phyloP scores from a whole-genome alignment of 2,329 filamentous ascomycete species.

The Penicillium sp. region DNA sequence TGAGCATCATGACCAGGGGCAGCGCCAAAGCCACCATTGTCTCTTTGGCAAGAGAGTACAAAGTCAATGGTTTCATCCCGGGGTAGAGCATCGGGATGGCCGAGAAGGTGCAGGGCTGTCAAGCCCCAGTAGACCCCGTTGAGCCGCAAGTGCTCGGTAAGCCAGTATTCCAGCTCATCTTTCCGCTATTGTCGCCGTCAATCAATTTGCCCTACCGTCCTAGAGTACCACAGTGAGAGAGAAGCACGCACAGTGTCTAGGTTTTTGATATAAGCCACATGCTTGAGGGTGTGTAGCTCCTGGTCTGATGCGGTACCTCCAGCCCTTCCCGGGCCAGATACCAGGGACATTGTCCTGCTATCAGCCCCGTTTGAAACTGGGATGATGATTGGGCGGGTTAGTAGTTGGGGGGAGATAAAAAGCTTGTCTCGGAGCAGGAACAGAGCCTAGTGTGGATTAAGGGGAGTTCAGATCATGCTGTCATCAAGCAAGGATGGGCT shows the following conservation, averaged over 20 bases:
- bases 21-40: constrained; percentile 85
- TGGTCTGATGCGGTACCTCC: constrained; percentile 38
- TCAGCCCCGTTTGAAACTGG: background rate
- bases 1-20: constrained; percentile 93
- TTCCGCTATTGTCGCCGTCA: constrained; percentile 58
- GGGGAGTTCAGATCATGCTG: constrained; percentile 12
- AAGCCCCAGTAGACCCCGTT: constrained; percentile 97
- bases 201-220: constrained; percentile 17
- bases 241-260: constrained; percentile 67
- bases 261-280: constrained; percentile 89
- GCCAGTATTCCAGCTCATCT: constrained; percentile 95
- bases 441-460: background rate
- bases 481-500: constrained; percentile 14
- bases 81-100: constrained; percentile 73
- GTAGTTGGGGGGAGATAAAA: constrained; percentile 5
- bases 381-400: constrained; percentile 16
- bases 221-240: constrained; percentile 17
- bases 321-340: constrained; percentile 56
- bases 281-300: constrained; percentile 56
- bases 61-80: constrained; percentile 79
- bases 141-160: constrained; percentile 91
- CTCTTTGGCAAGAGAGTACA: constrained; percentile 88
- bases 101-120: constrained; percentile 78
- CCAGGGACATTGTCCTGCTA: constrained; percentile 50
- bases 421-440: background rate